Percentiles rank a stretch among this genome's conserved stretches.
These are phyloP conservation scores for Pharnaceum exiguum DNA, from an alignment of 148 eudicot species.

Conservation along the genomic window DNA sequence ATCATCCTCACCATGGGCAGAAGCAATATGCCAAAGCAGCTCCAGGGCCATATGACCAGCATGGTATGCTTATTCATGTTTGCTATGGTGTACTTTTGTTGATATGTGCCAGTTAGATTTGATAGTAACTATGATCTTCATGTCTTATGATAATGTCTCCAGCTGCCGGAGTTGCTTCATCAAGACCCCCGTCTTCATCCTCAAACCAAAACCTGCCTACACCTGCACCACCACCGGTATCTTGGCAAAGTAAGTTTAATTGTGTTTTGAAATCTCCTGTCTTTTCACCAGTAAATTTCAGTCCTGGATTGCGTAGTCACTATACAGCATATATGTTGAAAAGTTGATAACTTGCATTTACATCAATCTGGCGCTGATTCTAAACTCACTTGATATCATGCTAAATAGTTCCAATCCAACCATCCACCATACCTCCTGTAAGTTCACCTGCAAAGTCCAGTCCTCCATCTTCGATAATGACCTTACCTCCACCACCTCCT, in stretches of 20 bases:
- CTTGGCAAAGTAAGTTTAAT: constrained; percentile 26
- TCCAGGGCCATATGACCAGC: constrained; percentile 24
- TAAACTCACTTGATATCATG: not conserved
- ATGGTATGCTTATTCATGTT: constrained; percentile 28
- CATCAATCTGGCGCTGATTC: not conserved
- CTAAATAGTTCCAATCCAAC: constrained; percentile 37
- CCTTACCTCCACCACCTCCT: constrained; percentile 75
- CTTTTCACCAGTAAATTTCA: not conserved
- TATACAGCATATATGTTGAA: not conserved
- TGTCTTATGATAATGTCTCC: constrained; percentile 22
- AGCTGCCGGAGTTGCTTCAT: constrained; percentile 1
- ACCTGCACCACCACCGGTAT: constrained; percentile 36
- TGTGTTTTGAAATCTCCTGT: not conserved
- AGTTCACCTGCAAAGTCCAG: constrained; percentile 36
- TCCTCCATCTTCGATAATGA: constrained; percentile 38
- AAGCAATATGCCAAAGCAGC: constrained; percentile 21
- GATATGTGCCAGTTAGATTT: constrained; percentile 2
- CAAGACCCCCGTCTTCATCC: constrained; percentile 28
- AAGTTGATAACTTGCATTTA: not conserved
- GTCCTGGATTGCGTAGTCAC: not conserved
- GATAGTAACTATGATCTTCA: not conserved
- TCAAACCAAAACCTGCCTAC: constrained; percentile 20
- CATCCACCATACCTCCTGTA: constrained; percentile 43
- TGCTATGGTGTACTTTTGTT: not conserved
- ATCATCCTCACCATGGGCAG: constrained; percentile 9